Evolutionary conservation across 108 stramenopile species (phyloP), one percentile per base, ranked within the genome.

Genomic region (Skeletonema menzelii): DNA sequence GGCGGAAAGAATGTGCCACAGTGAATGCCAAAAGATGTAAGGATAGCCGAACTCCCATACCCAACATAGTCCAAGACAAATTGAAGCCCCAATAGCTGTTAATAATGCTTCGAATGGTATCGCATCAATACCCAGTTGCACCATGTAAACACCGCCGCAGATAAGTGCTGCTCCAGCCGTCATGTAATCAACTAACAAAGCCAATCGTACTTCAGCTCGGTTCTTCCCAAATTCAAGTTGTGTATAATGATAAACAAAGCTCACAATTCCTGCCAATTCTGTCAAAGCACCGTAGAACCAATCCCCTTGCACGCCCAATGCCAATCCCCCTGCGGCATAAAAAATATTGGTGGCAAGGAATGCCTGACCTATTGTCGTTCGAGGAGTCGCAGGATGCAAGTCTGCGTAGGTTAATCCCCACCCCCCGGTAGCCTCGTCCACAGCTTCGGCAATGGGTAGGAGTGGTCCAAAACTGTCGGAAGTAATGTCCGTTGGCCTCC

Each of bases 361-460:
- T 8, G 78, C 77, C 65, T 73, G 74, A 12, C 93, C 93, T 10
- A 81, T 49, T n/a, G 75, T 60, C 0, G 93, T 89, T 0, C 47
- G 66, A 24, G 83, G 80, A 22, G 84, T 87, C 19, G 82, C 86
- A 0, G 93, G 93, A 26, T 71, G 75, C 22, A 91, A 74, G 67
- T 94, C 87, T 30, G 93, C 93, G 59, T 91, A 94, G n/a, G 67
- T 73, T 19, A 94, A 47, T 24, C 80, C 91, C 85, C 87, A 94
- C 28, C 89, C 93, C 19, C 73, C 85, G 8, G 86, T 89, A 24
- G 65, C 72, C 6, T 82, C 80, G 53, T 94, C 88, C n/a, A 94
- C 59, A 38, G 82, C 69, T 14, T 86, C 73, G 35, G 85, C 86
- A 30, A 83, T 75, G 2, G 89, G 92, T 12, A 79, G 65, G 27